Base-by-base conservation (phyloP, 1,139 yeast genomes). In the Spathaspora sp. region DNA sequence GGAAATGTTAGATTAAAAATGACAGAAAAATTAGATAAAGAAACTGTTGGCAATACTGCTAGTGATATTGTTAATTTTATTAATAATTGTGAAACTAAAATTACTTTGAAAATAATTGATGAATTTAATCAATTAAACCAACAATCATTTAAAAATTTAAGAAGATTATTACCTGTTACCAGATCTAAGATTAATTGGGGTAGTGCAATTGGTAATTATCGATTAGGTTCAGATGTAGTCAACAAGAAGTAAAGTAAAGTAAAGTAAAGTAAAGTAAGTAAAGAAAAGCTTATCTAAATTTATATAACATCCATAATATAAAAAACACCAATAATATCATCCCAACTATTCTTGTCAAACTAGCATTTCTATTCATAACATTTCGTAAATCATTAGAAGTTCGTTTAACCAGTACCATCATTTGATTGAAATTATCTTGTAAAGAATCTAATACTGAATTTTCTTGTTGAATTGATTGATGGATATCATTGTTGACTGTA, bases 121-220 rank as follows among this genome's bases (percentile, higher is more conserved):
- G 75, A 86, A 49, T 87, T 93, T 60, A 74, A 79, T 39, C 81
- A 81, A 31, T 76, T 93, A 60, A 91, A 91, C 65, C 96, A 89
- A 54, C 78, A 78, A 45, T 80, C 83, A 48, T 93, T 93, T 72
- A 93, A 91, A 68, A 80, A 80, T 51, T 78, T 93, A 56, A 81
- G 99, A 68, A 83, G 99, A 64, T 89, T 89, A 63, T 75, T 93
- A 51, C 99, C 99, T 2, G 85, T 93, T 38, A 91, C 96, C 25
- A 79, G 97, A 61, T 80, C 96, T 13, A 90, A 87, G 66, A 86
- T 93, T 61, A 88, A 89, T 64, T 93, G 99, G 99, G 96, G 96
- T 38, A 87, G 81, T 60, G 90, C 97, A 15, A 89, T 90, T 58
- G 96, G 95, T 13, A 87, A 85, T 62, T 90, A 90, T 69, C 81